These are phyloP conservation scores for Polytolypa hystricis DNA, from an alignment of 2,329 filamentous ascomycete genomes.

Conservation along the genomic window DNA sequence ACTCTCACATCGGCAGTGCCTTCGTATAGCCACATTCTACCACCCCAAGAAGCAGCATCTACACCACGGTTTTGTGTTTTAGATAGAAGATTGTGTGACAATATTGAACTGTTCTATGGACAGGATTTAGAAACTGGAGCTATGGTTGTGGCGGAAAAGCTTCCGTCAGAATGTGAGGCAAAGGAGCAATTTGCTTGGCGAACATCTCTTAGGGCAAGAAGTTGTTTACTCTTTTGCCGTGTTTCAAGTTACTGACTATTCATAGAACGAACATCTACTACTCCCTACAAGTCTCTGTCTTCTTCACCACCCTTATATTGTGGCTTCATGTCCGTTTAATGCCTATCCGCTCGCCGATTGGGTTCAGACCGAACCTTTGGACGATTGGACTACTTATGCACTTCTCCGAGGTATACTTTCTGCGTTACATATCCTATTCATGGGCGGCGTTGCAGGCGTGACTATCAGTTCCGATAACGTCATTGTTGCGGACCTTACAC, in stretches of 20 bases:
- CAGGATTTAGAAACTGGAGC: constrained; percentile 1
- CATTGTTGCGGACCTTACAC: background rate
- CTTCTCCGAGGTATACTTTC: background rate
- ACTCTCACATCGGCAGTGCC: background rate
- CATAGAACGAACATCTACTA: constrained; percentile 3
- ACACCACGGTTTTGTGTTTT: background rate
- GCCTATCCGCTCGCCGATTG: background rate
- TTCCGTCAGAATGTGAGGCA: background rate
- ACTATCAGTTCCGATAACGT: background rate
- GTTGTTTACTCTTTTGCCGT: background rate
- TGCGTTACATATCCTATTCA: constrained; percentile 1
- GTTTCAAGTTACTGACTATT: background rate
- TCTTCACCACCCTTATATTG: constrained; percentile 1
- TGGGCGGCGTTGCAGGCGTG: background rate
- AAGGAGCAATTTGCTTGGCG: constrained; percentile 1
- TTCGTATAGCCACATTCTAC: background rate
- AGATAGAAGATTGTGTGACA: constrained; percentile 2
- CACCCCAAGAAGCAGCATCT: background rate
- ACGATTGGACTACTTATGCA: constrained; percentile 1
- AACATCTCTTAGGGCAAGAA: background rate
- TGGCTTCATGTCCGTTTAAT: constrained; percentile 1
- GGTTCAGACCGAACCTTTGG: no score
- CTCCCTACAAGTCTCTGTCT: background rate
- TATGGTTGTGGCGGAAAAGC: background rate
- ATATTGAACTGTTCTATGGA: constrained; percentile 2